Base-by-base conservation (phyloP, 2,329 filamentous ascomycete genomes). In the Sclerotiophoma versabilis region DNA sequence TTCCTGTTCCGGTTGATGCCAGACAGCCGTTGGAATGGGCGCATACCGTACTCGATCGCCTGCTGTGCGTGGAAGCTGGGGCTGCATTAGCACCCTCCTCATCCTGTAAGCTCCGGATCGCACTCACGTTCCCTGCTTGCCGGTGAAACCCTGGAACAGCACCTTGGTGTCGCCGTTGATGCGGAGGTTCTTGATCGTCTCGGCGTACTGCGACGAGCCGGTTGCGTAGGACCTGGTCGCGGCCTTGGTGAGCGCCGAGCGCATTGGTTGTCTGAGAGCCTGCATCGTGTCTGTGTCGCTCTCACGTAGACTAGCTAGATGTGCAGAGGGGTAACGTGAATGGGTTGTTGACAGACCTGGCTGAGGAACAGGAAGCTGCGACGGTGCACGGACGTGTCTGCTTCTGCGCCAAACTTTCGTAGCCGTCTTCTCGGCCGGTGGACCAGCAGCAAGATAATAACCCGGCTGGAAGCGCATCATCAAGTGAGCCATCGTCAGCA, bases 141-240 rank as follows among this genome's bases (percentile, higher is more conserved):
- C 93, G 52, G 93, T 98, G 79, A 98, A 98, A 67, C 95, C 95
- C 82, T 99, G 95, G 83, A 87, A 98, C 72, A 98, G 83, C 66
- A 99, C 92, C 83, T 95, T 96, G 70, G 95, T 99, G 67, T 97
- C 88, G 76, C 83, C 76, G 79, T 92, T 96, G 83, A 98, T 93
- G 80, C 92, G 90, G 73, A 98, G 86, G 84, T 98, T 98, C 73
- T 74, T 72, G 65, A 75, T 73, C 20, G 75, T 77, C 59, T 73
- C 68, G 49, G 72, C 64, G 49, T 77, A 76, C 57, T 86, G 85
- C 64, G 87, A 85, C 59, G 83, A 83, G 64, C 83, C 79, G 46
- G 89, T 88, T 75, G 89, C 88, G 83, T 96, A 96, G 68, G 92
- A 88, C 76, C 86, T 85, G 73, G 88, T 84, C 79, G 87, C 81